Evolutionary conservation across 129 eudicot genomes (phyloP).

Genomic region (Mikania micrantha): DNA sequence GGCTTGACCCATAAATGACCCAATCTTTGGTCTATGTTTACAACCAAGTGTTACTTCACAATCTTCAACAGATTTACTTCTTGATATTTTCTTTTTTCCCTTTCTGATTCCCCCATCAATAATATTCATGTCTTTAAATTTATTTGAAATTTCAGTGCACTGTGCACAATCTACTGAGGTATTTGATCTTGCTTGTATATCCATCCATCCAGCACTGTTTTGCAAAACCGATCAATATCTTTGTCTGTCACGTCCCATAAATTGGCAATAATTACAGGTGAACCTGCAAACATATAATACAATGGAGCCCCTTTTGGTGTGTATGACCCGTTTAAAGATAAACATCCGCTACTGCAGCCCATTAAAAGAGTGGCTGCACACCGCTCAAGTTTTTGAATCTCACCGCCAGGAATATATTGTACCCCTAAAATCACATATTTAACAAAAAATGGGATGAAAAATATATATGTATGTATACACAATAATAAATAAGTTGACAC

Average conservation of each 20-base stretch:
- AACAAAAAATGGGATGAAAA: neutral
- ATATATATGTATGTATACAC: too few relatives aligned
- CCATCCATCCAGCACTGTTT: slow-evolving; percentile 76
- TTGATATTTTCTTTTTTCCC: slow-evolving; percentile 26
- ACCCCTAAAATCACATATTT: slow-evolving; percentile 44
- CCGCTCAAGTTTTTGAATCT: slow-evolving; percentile 64
- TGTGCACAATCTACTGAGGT: slow-evolving; percentile 38
- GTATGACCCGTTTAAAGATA: slow-evolving; percentile 57
- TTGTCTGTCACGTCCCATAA: slow-evolving; percentile 96
- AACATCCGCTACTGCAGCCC: slow-evolving; percentile 91
- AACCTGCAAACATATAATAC: slow-evolving; percentile 76
- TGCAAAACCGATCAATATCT: slow-evolving; percentile 91
- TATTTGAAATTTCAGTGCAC: slow-evolving; percentile 39
- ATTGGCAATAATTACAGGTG: slow-evolving; percentile 86
- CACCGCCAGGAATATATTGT: slow-evolving; percentile 76
- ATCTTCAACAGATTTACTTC: slow-evolving; percentile 20
- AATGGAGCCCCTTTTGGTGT: slow-evolving; percentile 77
- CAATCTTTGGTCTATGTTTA: slow-evolving; percentile 65
- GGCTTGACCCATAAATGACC: slow-evolving; percentile 77
- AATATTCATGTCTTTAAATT: slow-evolving; percentile 31
- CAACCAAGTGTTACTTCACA: slow-evolving; percentile 21
- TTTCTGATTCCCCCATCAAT: slow-evolving; percentile 33
- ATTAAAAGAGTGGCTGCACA: slow-evolving; percentile 82
- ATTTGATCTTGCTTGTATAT: slow-evolving; percentile 54
- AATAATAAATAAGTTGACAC: too few relatives aligned